Evolutionary conservation across 768 basidiomycete genomes (phyloP).

Genomic region (Boletus reticulatus): DNA sequence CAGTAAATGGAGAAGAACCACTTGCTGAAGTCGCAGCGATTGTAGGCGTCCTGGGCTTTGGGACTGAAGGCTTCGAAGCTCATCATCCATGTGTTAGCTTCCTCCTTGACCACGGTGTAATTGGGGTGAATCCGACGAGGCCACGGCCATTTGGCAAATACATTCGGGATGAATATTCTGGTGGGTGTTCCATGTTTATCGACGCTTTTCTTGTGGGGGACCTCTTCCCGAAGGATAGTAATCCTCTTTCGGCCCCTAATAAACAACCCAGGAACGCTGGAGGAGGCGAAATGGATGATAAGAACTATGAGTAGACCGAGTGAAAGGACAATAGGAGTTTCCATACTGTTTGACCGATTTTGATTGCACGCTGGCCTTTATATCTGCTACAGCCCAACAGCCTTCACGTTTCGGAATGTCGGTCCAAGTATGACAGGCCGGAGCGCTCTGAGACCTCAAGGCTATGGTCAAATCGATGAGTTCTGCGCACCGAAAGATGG

Average conservation of each 20-base stretch:
- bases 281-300: background rate
- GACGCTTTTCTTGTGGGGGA: background rate
- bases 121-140: slow-evolving; percentile 7
- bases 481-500: too few species aligned
- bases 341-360: too few species aligned
- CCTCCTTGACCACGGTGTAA: slow-evolving; percentile 1
- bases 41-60: slow-evolving; percentile 11
- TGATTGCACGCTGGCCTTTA: too few species aligned
- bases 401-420: too few species aligned
- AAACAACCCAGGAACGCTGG: background rate
- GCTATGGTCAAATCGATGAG: too few species aligned
- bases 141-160: slow-evolving; percentile 16
- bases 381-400: too few species aligned
- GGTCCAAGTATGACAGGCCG: too few species aligned
- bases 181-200: background rate
- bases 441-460: too few species aligned
- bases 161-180: slow-evolving; percentile 10
- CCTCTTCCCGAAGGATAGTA: background rate
- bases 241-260: background rate
- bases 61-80: slow-evolving; percentile 8
- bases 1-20: background rate
- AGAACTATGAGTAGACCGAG: background rate
- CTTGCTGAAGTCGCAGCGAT: slow-evolving; percentile 11
- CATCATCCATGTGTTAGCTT: slow-evolving; percentile 6
- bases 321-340: background rate